These are phyloP conservation scores for Oryza longistaminata DNA, from an alignment of 176 grass and related monocot genomes.

Conservation along the genomic window DNA sequence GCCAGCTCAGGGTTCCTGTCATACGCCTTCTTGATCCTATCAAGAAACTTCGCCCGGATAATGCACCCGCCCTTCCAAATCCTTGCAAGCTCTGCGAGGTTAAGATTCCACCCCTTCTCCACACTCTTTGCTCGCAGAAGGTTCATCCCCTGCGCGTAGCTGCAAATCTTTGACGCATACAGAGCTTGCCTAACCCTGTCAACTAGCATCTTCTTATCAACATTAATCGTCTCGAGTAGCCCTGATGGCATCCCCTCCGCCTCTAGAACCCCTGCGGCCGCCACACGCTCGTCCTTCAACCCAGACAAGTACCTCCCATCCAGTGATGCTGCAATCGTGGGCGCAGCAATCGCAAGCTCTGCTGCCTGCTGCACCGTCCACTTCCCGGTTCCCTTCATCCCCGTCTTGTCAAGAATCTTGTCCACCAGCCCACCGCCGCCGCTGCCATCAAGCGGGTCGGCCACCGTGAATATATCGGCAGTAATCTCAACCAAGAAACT, in stretches of 20 bases:
- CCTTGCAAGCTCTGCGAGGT: constrained; percentile 80
- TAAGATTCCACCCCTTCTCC: constrained; percentile 85
- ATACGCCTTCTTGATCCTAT: constrained; percentile 90
- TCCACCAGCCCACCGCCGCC: constrained; percentile 49
- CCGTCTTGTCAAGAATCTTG: constrained; percentile 89
- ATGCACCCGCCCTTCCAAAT: constrained; percentile 98
- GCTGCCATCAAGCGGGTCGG: constrained; percentile 43
- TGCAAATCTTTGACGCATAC: constrained; percentile 88
- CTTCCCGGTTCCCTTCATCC: constrained; percentile 94
- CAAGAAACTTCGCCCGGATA: constrained; percentile 84
- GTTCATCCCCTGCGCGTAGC: constrained; percentile 99
- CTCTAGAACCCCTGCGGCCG: constrained; percentile 56
- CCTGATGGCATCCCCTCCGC: constrained; percentile 66
- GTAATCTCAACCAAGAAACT: constrained; percentile 93
- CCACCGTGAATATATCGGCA: constrained; percentile 61
- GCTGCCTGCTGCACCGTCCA: constrained; percentile 92
- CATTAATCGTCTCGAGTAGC: constrained; percentile 34
- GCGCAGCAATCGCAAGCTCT: constrained; percentile 69
- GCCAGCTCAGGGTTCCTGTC: constrained; percentile 71
- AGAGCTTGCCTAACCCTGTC: constrained; percentile 78
- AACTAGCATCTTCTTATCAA: constrained; percentile 72
- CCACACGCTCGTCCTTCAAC: constrained; percentile 92
- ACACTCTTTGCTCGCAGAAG: constrained; percentile 73
- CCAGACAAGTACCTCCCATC: constrained; percentile 75
- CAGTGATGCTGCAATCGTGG: constrained; percentile 64